Conservation (phyloP, 1,284 basidiomycete species). For the Cerioporus squamosus region DNA sequence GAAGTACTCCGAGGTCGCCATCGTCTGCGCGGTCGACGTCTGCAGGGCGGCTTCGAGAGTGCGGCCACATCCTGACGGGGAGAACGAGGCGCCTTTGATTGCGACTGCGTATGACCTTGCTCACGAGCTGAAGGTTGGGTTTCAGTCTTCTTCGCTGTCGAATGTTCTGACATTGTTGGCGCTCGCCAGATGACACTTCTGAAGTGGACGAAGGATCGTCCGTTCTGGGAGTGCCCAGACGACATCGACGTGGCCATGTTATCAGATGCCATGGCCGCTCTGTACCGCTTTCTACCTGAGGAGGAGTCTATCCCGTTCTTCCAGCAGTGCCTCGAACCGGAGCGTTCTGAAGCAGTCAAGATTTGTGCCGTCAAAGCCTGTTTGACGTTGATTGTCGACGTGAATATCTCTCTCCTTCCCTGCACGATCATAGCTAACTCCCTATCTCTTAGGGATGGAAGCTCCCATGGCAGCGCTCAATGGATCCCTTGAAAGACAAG, state of each 20-base stretch:
- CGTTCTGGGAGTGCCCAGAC: constrained; percentile 73
- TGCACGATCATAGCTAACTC: background rate
- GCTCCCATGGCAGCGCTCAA: constrained; percentile 62
- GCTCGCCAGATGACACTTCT: constrained; percentile 47
- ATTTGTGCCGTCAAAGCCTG: constrained; percentile 77
- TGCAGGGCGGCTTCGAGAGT: constrained; percentile 81
- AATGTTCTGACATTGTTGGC: constrained; percentile 7
- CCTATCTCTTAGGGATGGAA: constrained; percentile 45
- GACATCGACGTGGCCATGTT: constrained; percentile 83
- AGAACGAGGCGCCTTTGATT: constrained; percentile 67
- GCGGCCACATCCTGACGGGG: constrained; percentile 51
- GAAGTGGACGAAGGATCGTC: constrained; percentile 53
- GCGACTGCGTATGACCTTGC: constrained; percentile 75
- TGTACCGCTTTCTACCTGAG: constrained; percentile 72
- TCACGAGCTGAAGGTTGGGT: constrained; percentile 75
- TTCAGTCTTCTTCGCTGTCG: background rate
- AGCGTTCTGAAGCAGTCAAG: constrained; percentile 80
- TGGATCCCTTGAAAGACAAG: constrained; percentile 49
- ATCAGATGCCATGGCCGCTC: constrained; percentile 72
- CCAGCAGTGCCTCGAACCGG: constrained; percentile 67
- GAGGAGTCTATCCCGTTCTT: constrained; percentile 68
- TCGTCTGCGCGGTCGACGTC: constrained; percentile 82
- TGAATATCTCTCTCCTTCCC: constrained; percentile 14
- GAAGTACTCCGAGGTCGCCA: constrained; percentile 65
- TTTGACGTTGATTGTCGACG: constrained; percentile 49